Conservation (phyloP, 257 asterid genomes). For the Primulina eburnea region DNA sequence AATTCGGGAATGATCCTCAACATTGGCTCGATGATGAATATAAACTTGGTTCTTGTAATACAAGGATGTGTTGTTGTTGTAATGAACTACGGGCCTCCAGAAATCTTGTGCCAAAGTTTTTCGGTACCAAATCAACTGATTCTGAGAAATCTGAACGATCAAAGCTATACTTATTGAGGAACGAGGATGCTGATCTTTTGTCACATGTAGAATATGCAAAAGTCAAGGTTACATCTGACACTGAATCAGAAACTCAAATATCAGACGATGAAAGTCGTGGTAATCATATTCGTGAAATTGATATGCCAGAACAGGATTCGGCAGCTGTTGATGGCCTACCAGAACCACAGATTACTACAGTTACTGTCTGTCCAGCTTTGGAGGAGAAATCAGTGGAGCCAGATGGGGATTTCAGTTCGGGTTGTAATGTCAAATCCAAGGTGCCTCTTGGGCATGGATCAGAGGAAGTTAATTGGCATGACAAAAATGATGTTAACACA, state of each 20-base stretch:
- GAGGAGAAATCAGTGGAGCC: slow-evolving; percentile 45
- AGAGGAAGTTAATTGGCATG: slow-evolving; percentile 40
- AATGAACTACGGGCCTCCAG: slow-evolving; percentile 38
- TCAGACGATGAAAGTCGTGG: slow-evolving; percentile 25
- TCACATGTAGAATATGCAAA: slow-evolving; percentile 36
- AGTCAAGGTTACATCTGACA: slow-evolving; percentile 35
- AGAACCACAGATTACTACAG: slow-evolving; percentile 26
- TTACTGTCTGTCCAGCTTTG: slow-evolving; percentile 22
- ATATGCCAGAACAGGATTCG: slow-evolving; percentile 18
- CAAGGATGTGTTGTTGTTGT: slow-evolving; percentile 54
- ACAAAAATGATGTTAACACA: slow-evolving; percentile 22
- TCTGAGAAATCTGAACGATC: slow-evolving; percentile 30
- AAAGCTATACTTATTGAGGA: slow-evolving; percentile 19
- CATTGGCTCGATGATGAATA: slow-evolving; percentile 27
- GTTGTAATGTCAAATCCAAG: slow-evolving; percentile 27
- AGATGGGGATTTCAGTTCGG: slow-evolving; percentile 26
- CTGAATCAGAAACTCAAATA: slow-evolving; percentile 35
- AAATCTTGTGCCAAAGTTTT: slow-evolving; percentile 25
- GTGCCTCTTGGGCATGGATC: slow-evolving; percentile 34
- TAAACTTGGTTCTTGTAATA: slow-evolving; percentile 16
- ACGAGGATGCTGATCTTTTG: slow-evolving; percentile 20
- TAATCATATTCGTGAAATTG: slow-evolving; percentile 25
- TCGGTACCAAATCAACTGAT: slow-evolving; percentile 28
- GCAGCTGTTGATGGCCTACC: slow-evolving; percentile 1
- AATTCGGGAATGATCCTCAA: slow-evolving; percentile 38